phyloP scores from a whole-genome alignment of 2,329 filamentous ascomycete species.

The Nemania serpens region DNA sequence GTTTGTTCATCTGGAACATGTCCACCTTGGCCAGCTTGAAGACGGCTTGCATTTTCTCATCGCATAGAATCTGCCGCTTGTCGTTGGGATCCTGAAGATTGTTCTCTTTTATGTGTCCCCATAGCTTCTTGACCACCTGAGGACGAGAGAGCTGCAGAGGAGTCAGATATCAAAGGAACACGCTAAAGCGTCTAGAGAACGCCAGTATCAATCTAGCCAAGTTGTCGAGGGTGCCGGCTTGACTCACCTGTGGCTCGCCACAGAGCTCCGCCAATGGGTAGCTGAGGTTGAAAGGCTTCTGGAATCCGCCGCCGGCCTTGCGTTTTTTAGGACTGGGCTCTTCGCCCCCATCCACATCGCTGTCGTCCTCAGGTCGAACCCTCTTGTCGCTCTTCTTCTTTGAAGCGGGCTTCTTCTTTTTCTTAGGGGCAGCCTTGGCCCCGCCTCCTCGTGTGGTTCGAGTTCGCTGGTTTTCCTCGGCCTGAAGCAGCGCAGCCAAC shows the following conservation, averaged over 20 bases:
- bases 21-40: constrained; percentile 91
- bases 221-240: background rate
- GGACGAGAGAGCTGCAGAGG: constrained; percentile 79
- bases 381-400: constrained; percentile 78
- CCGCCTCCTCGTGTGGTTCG: constrained; percentile 78
- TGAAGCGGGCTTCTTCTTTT: constrained; percentile 64
- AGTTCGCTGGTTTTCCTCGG: constrained; percentile 80
- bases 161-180: constrained; percentile 12
- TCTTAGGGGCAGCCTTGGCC: constrained; percentile 57
- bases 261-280: constrained; percentile 70
- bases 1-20: constrained; percentile 99
- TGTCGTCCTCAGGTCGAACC: constrained; percentile 78
- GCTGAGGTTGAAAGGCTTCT: constrained; percentile 81
- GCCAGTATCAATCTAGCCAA: background rate
- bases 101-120: constrained; percentile 90
- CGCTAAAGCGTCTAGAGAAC: background rate
- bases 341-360: constrained; percentile 69
- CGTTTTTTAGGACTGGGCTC: constrained; percentile 66
- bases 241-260: constrained; percentile 67
- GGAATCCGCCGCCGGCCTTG: constrained; percentile 90
- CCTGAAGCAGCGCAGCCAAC: constrained; percentile 85
- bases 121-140: constrained; percentile 94
- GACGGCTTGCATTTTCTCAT: constrained; percentile 86
- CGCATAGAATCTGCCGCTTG: constrained; percentile 90
- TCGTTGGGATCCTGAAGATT: constrained; percentile 89